Evolutionary conservation across 1,284 basidiomycete genomes (phyloP), one percentile per base, ranked within the genome.

Genomic region (Tilletia walkeri): DNA sequence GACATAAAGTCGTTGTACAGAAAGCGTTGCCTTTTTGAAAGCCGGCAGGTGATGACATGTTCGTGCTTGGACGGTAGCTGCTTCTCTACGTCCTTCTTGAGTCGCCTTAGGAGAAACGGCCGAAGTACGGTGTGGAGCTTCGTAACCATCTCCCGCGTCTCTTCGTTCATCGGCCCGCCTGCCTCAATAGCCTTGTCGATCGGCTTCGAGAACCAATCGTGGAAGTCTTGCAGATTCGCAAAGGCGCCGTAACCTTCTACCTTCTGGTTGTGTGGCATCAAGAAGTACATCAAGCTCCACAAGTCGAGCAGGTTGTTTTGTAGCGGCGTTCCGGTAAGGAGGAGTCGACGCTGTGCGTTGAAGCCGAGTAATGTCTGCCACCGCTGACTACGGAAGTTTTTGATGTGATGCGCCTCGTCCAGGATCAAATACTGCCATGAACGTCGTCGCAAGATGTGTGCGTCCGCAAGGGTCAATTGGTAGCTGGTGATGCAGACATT

Each of bases 1-100:
- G 91, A 88, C 94, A 99, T 97, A 86, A 97, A 98, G 84, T 98
- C 95, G 86, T 99, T 95, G 85, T 99, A 99, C 7, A 99, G 88
- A 84, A 93, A 95, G 5, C 95, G 91, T 80, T 99, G 95, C 1
- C 95, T 89, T 83, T 96, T 97, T 45, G 94, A 96, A 5, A 99
- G 86, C 1, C 91, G 90, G 79, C 95, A 97, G 65, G 94, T 88
- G 48, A 96, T 89, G 68, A 97, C 89, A 81, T 98, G 95, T 77
- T 98, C 95, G 81, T 89, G 94, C 84, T 99, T 99, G 85, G 90
- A 91, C 0, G 95, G 95, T 20, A 99, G 87, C 82, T 97, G 93
- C 80, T 93, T 95, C 85, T 97, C 95, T 49, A 99, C 95, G 78
- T 98, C 94, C 20, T 91, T 89, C 84, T 99, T 99, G 76, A 98